A percentile compares a stretch with the other conserved stretches of the same genome.
Evolutionary conservation across 495 filamentous ascomycete genomes (phyloP).

Genomic region (Annulohypoxylon nitens): DNA sequence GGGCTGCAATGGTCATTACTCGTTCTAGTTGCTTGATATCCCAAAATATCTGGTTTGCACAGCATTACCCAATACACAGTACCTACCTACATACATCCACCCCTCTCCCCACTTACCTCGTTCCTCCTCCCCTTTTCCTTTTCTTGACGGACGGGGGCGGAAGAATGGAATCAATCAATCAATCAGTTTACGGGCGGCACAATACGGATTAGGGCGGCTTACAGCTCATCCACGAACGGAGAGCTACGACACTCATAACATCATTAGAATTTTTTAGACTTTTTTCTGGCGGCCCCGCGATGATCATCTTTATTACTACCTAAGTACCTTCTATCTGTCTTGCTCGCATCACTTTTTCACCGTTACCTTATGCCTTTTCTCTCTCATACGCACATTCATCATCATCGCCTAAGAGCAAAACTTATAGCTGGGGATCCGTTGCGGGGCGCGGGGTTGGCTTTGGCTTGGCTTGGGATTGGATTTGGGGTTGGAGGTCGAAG

Average conservation of each 20-base stretch:
- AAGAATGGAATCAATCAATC: slow-evolving; percentile 16
- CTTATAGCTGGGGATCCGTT: slow-evolving; percentile 29
- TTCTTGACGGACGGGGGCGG: neutral
- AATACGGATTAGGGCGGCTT: neutral
- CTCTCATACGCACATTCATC: slow-evolving; percentile 10
- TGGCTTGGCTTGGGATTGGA: neutral
- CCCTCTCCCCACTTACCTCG: neutral
- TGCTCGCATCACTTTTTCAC: neutral
- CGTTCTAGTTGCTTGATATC: slow-evolving; percentile 36
- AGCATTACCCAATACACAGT: neutral
- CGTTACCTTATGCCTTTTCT: slow-evolving; percentile 6
- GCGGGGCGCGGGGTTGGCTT: slow-evolving; percentile 1
- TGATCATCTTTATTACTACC: neutral
- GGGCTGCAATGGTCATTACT: slow-evolving; percentile 18
- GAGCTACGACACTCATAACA: slow-evolving; percentile 17
- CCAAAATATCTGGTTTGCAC: slow-evolving; percentile 10
- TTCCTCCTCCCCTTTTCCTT: neutral
- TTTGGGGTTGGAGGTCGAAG: neutral
- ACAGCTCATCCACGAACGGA: neutral
- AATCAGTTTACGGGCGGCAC: neutral
- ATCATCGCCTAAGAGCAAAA: neutral
- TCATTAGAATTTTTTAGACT: slow-evolving; percentile 13
- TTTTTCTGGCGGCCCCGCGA: slow-evolving; percentile 12
- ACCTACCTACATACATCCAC: neutral
- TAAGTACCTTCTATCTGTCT: neutral